phyloP scores from a whole-genome alignment of 495 filamentous ascomycete species.

The Talaromyces liani region DNA sequence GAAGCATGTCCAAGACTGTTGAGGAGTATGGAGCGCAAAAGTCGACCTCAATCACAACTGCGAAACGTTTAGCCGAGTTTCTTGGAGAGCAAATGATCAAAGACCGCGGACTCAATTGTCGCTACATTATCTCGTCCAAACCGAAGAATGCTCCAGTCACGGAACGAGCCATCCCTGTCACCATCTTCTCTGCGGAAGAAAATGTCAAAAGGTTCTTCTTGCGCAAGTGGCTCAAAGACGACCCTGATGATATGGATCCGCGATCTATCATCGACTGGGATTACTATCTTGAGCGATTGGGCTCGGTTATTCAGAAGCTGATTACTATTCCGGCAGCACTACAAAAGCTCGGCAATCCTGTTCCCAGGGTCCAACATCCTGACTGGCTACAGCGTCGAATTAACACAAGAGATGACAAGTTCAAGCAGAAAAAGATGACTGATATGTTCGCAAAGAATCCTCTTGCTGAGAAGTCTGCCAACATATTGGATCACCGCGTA shows the following conservation, averaged over 20 bases:
- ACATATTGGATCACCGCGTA: conserved; percentile 53
- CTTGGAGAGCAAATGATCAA: conserved; percentile 98
- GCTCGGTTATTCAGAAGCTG: conserved; percentile 94
- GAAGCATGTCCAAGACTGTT: conserved; percentile 92
- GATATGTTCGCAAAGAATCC: conserved; percentile 81
- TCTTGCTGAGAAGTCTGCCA: conserved; percentile 63
- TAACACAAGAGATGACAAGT: conserved; percentile 87
- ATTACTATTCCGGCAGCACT: conserved; percentile 97
- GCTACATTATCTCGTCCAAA: conserved; percentile 90
- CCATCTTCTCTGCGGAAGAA: conserved; percentile 92
- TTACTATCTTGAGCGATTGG: conserved; percentile 91
- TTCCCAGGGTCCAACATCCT: conserved; percentile 86
- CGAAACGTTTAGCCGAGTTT: conserved; percentile 92
- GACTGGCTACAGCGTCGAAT: conserved; percentile 95
- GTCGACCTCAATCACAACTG: conserved; percentile 96
- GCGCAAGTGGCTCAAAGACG: conserved; percentile 91
- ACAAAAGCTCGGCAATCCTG: conserved; percentile 90
- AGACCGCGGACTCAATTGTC: conserved; percentile 97
- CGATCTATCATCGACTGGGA: conserved; percentile 86
- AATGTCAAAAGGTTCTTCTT: conserved; percentile 83
- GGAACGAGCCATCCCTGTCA: conserved; percentile 86
- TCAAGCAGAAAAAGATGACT: conserved; percentile 98
- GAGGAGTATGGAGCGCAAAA: conserved; percentile 95
- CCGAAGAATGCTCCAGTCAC: conserved; percentile 89
- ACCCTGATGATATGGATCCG: conserved; percentile 88